Evolutionary conservation across 2,329 filamentous ascomycete genomes (phyloP).

Genomic region (Kalmusia sp.): DNA sequence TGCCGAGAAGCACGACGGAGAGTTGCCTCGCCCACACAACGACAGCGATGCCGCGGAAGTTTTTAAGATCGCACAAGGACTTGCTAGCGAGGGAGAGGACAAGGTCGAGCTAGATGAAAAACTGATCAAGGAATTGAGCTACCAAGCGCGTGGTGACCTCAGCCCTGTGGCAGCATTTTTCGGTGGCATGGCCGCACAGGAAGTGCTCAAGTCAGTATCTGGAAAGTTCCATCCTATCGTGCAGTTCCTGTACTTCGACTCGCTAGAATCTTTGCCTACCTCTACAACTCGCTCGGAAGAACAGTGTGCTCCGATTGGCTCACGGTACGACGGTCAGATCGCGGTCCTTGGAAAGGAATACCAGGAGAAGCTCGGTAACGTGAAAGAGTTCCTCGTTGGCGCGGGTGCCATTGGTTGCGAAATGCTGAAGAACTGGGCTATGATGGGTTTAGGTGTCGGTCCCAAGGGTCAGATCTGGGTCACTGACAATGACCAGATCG

Average conservation of each 20-base stretch:
- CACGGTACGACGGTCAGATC: constrained; percentile 95
- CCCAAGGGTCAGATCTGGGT: constrained; percentile 88
- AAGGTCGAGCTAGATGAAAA: constrained; percentile 90
- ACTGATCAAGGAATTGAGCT: constrained; percentile 89
- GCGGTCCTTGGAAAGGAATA: constrained; percentile 93
- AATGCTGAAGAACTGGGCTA: constrained; percentile 99
- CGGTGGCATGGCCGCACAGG: constrained; percentile 90
- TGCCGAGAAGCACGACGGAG: constrained; percentile 71
- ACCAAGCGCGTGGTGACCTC: constrained; percentile 90
- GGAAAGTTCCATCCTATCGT: constrained; percentile 96
- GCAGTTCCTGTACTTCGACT: constrained; percentile 98
- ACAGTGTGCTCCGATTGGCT: constrained; percentile 82
- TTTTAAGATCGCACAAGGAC: constrained; percentile 74
- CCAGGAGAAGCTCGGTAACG: constrained; percentile 90
- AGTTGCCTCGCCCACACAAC: constrained; percentile 82
- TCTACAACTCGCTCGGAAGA: constrained; percentile 80
- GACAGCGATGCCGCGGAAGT: constrained; percentile 83
- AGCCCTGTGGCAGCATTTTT: constrained; percentile 95
- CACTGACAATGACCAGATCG: constrained; percentile 98
- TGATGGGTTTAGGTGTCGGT: constrained; percentile 93
- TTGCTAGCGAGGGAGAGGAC: constrained; percentile 71
- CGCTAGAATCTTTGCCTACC: constrained; percentile 89
- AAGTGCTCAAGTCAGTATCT: constrained; percentile 94
- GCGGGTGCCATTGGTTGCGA: constrained; percentile 98
- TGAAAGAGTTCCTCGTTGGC: constrained; percentile 93